These are phyloP conservation scores for Cytospora piceae DNA, from an alignment of 2,329 filamentous ascomycete genomes.

Conservation along the genomic window DNA sequence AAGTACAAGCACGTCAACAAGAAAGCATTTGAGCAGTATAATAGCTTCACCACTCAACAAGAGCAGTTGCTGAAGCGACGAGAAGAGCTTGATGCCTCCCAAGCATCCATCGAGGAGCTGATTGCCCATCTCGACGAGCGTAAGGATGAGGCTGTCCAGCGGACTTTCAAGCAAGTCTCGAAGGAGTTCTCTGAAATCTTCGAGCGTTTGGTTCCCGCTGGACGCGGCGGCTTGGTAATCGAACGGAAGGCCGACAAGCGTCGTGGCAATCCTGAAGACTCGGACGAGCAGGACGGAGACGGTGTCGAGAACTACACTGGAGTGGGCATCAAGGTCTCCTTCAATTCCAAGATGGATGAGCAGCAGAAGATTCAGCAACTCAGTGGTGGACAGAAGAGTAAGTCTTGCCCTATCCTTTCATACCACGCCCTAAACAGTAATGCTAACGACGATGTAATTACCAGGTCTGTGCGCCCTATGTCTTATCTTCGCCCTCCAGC, in stretches of 20 bases:
- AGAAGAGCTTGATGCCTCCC: conserved; percentile 83
- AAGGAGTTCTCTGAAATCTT: conserved; percentile 93
- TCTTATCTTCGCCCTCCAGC: conserved; percentile 97
- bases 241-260: conserved; percentile 83
- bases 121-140: conserved; percentile 91
- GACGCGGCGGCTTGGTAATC: conserved; percentile 88
- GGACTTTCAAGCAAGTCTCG: conserved; percentile 97
- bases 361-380: conserved; percentile 98
- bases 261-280: conserved; percentile 63
- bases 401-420: conserved; percentile 41
- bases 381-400: conserved; percentile 96
- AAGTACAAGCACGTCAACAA: conserved; percentile 99
- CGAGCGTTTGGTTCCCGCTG: conserved; percentile 90
- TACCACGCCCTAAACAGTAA: background rate
- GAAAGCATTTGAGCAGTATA: conserved; percentile 99
- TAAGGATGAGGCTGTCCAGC: conserved; percentile 97
- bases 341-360: conserved; percentile 95
- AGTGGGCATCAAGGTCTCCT: conserved; percentile 95
- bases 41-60: conserved; percentile 91
- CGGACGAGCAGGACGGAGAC: conserved; percentile 69
- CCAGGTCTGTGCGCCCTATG: conserved; percentile 92
- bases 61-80: conserved; percentile 84
- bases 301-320: conserved; percentile 94
- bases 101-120: conserved; percentile 86
- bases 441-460: conserved; percentile 10